A percentile compares a stretch with the other conserved stretches of the same genome.
Evolutionary conservation across 2,329 filamentous ascomycete species (phyloP).

Genomic region (Eutypella sp.): DNA sequence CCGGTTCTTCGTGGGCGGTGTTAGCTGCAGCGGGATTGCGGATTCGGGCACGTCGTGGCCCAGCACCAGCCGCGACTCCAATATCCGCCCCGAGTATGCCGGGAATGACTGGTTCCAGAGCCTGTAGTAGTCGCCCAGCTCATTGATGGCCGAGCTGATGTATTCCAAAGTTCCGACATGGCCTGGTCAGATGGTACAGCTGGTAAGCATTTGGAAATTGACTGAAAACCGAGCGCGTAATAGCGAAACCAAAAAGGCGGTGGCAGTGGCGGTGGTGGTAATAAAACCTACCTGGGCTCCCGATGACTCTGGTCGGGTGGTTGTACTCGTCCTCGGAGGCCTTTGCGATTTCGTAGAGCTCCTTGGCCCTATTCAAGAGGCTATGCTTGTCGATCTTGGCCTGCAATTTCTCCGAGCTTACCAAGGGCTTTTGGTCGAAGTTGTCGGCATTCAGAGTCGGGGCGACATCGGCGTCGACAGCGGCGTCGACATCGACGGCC

Average conservation of each 20-base stretch:
- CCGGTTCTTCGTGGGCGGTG: conserved; percentile 57
- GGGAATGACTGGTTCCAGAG: conserved; percentile 60
- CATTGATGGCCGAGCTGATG: conserved; percentile 49
- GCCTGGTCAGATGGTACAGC: conserved; percentile 33
- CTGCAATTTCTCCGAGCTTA: conserved; percentile 53
- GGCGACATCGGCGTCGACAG: no score
- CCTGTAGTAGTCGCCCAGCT: conserved; percentile 56
- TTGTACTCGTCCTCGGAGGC: conserved; percentile 55
- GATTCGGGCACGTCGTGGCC: conserved; percentile 45
- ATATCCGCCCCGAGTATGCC: conserved; percentile 56
- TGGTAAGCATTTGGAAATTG: no score
- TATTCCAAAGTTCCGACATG: conserved; percentile 62
- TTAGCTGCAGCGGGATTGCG: conserved; percentile 57
- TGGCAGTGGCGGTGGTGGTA: neutral
- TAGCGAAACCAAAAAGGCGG: neutral
- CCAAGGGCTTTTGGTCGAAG: conserved; percentile 29
- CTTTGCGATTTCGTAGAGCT: conserved; percentile 59
- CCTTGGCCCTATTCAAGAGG: conserved; percentile 54
- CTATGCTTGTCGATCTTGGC: conserved; percentile 49
- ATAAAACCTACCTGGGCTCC: conserved; percentile 49
- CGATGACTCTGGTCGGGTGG: conserved; percentile 67
- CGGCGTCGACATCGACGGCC: conserved; percentile 6
- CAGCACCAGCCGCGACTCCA: conserved; percentile 53
- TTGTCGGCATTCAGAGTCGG: conserved; percentile 7
- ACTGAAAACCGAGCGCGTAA: no score